Base-by-base conservation (phyloP, 2,329 filamentous ascomycete genomes). In the Cordyceps cicadae region DNA sequence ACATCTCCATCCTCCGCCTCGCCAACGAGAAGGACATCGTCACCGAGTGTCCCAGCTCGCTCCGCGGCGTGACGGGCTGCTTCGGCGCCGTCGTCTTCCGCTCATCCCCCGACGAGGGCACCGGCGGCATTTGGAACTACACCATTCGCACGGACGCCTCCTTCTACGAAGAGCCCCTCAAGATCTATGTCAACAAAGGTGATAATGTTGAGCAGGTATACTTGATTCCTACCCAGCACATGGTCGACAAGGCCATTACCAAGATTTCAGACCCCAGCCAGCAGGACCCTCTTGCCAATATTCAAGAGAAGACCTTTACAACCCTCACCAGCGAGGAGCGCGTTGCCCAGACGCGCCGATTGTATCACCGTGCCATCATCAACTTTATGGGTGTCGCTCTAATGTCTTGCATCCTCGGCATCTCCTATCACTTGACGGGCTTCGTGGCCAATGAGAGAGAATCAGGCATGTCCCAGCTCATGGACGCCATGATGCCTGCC, bases 401-500 rank as follows among this genome's bases (percentile, higher is more conserved):
- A 69, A 86, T 95, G 67, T 84, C 92, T 54, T 88, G 86, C 21
- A 81, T 94, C 59, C 86, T 94, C 51, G 90, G 90, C 59, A 83
- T 96, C 29, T 87, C 87, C 43, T 97, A 96, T 70, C 92, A 97
- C 68, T 78, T 96, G 61, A 90, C 90, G 0, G 92, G 92, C 9
- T 86, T 92, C 67, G 87, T 96, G 70, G 92, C 92, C 8, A 85
- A 87, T 2, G 92, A 97, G 74, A 81, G 92, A 60, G 92, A 97
- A 75, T 79, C 86, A 17, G 92, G 92, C 62, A 94, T 96, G 82
- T 90, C 90, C 5, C 89, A 92, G 64, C 79, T 97, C 32, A 85
- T 97, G 49, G 92, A 97, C 73, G 88, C 90, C 59, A 96, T 96
- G 90, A 92, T 94, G 79, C 88, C 90, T 0, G 89, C 89, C 60